Conservation (phyloP, 176 grass and related monocot species). For the Cenchrus americanus region DNA sequence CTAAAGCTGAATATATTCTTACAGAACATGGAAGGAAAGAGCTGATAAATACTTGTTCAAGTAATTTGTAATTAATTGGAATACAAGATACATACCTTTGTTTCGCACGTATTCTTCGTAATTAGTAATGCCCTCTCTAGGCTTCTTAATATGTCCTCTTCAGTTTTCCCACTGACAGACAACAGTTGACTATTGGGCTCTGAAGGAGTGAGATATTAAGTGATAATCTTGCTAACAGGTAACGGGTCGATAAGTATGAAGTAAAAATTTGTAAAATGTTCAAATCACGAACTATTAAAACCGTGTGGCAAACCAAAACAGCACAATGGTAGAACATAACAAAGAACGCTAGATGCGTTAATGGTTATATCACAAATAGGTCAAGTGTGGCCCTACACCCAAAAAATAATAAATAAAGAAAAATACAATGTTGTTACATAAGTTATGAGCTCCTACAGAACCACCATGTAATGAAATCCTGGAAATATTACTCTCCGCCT, state of each 20-base stretch:
- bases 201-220: slow-evolving; percentile 41
- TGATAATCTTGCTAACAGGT: neutral
- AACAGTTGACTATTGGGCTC: slow-evolving; percentile 77
- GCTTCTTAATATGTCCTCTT: slow-evolving; percentile 73
- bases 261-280: neutral
- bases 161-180: slow-evolving; percentile 79
- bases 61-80: neutral
- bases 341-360: neutral
- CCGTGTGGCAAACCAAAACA: neutral
- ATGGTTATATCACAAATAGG: slow-evolving; percentile 3
- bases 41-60: slow-evolving; percentile 18
- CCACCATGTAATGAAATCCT: slow-evolving; percentile 8
- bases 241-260: neutral
- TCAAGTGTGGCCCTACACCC: neutral
- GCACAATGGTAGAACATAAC: neutral
- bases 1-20: slow-evolving; percentile 22
- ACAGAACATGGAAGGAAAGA: neutral
- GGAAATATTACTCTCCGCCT: slow-evolving; percentile 1
- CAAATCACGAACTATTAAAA: slow-evolving; percentile 14
- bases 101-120: slow-evolving; percentile 60
- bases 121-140: slow-evolving; percentile 61
- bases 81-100: slow-evolving; percentile 59
- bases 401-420: neutral
- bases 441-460: neutral
- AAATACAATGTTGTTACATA: neutral